Percentiles rank a stretch among this genome's conserved stretches.
Conservation (phyloP, 2,329 filamentous ascomycete species). For the Arthrocladium fulminans region DNA sequence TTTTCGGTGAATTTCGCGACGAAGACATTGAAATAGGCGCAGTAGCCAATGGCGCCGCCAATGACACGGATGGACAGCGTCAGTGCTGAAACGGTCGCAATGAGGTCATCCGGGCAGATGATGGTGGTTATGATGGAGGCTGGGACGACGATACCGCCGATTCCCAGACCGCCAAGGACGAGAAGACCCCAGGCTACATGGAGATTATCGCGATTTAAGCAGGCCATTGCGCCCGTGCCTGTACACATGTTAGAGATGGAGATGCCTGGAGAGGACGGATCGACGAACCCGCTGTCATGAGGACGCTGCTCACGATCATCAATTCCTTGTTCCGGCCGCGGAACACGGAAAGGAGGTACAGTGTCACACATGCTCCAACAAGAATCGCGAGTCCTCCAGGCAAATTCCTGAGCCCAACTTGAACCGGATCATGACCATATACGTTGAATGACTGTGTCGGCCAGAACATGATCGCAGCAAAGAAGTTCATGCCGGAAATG, state of each 20-base stretch:
- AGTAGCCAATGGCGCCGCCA: constrained; percentile 57
- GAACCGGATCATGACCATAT: constrained; percentile 54
- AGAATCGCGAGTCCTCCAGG: constrained; percentile 58
- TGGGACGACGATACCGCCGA: constrained; percentile 60
- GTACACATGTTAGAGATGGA: neutral
- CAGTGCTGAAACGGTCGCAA: constrained; percentile 59
- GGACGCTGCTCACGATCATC: constrained; percentile 48
- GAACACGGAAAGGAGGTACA: constrained; percentile 49
- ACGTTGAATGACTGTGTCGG: constrained; percentile 56
- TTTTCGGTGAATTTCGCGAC: constrained; percentile 37
- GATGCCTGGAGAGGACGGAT: neutral
- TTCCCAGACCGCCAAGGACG: constrained; percentile 54
- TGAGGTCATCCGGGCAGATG: constrained; percentile 59
- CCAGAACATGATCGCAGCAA: constrained; percentile 50
- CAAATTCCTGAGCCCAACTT: constrained; percentile 55
- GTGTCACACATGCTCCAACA: constrained; percentile 49
- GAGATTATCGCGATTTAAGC: constrained; percentile 45
- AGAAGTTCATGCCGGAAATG: constrained; percentile 51
- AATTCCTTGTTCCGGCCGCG: constrained; percentile 50
- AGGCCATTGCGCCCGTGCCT: constrained; percentile 41
- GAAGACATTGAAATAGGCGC: constrained; percentile 47
- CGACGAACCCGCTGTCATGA: constrained; percentile 51
- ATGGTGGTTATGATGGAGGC: constrained; percentile 60
- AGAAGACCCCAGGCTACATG: constrained; percentile 47
- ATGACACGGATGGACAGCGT: constrained; percentile 61